Percentiles rank a stretch among this genome's conserved stretches.
Evolutionary conservation across 495 filamentous ascomycete genomes (phyloP).

Genomic region (Penicillium simplicissimum): DNA sequence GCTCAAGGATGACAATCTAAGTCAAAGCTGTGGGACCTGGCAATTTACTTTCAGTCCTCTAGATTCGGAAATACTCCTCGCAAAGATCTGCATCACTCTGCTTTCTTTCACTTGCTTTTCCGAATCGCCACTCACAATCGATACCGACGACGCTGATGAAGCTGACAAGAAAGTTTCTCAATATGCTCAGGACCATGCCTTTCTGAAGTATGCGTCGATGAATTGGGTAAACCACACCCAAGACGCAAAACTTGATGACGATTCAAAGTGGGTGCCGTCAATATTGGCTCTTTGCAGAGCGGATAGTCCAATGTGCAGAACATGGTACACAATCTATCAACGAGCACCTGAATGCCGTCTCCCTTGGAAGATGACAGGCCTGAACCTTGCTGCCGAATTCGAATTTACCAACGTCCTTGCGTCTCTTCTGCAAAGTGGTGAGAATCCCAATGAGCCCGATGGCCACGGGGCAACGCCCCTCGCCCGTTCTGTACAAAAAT

Average conservation of each 20-base stretch:
- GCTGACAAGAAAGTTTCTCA: not conserved
- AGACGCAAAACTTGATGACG: not conserved
- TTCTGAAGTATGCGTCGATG: slow-evolving; percentile 4
- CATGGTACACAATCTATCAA: slow-evolving; percentile 12
- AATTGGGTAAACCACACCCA: slow-evolving; percentile 3
- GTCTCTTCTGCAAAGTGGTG: slow-evolving; percentile 8
- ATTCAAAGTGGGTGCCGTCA: slow-evolving; percentile 4
- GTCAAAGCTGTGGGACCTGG: slow-evolving; percentile 3
- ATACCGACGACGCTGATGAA: slow-evolving; percentile 4
- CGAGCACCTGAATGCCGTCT: not conserved
- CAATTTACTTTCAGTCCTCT: slow-evolving; percentile 7
- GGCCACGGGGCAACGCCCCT: slow-evolving; percentile 10
- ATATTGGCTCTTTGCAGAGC: slow-evolving; percentile 9
- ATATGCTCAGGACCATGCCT: slow-evolving; percentile 5
- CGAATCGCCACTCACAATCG: slow-evolving; percentile 2
- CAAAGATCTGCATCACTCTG: slow-evolving; percentile 12
- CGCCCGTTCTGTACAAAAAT: slow-evolving; percentile 7
- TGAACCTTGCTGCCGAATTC: slow-evolving; percentile 9
- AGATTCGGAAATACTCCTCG: slow-evolving; percentile 5
- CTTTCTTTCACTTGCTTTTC: slow-evolving; percentile 13
- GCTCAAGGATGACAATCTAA: not conserved
- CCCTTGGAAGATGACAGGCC: slow-evolving; percentile 9
- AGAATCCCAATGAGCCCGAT: slow-evolving; percentile 8
- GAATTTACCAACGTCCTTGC: slow-evolving; percentile 7
- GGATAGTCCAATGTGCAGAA: slow-evolving; percentile 1